Base-by-base conservation (phyloP, 352 stramenopile genomes). In the Phytophthora rubi region DNA sequence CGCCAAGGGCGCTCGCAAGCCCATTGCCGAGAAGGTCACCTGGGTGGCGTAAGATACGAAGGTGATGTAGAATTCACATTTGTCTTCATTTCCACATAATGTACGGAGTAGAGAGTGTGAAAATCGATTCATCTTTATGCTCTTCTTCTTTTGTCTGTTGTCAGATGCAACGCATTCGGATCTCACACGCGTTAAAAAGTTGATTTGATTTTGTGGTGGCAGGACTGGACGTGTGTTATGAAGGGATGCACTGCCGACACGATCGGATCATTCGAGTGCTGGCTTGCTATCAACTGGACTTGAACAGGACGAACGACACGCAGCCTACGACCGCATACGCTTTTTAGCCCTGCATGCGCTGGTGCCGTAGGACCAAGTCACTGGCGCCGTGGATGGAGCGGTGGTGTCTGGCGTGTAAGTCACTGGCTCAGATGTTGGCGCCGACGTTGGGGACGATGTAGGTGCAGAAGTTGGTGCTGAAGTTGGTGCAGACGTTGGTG, bases 1-100 rank as follows among this genome's bases (percentile, higher is more conserved):
- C 18, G 73, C 80, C 1, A 88, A 83, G 59, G 86, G 85, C 21
- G 69, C 65, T 6, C 87, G 87, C 54, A 92, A 90, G 59, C 77
- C 85, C 7, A 93, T 93, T 45, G 60, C 77, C 16, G 86, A 95
- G 39, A 96, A 96, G 73, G 82, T 96, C 62, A 82, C 70, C 47
- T 92, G 82, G 82, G 67, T 82, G 44, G 55, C 42, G 2, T 62
- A 61, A 59, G 23, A 26, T 26, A 26, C 23, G 35, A 42, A 42
- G 10, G 35, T 26, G 23, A 26, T 16, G 10, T 42, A 42, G 35
- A 16, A 26, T 26, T 26, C 33, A 7, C 33, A 9, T 7, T 16
- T 67, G 51, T 53, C 21, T 59, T 44, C 53, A 52, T 69, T 64
- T 57, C 23, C 32, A 45, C 52, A 62, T 68, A 39, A 18, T 42